Evolutionary conservation across 805 yeast genomes (phyloP), one percentile per base, ranked within the genome.

Genomic region (Yarrowia deformans): DNA sequence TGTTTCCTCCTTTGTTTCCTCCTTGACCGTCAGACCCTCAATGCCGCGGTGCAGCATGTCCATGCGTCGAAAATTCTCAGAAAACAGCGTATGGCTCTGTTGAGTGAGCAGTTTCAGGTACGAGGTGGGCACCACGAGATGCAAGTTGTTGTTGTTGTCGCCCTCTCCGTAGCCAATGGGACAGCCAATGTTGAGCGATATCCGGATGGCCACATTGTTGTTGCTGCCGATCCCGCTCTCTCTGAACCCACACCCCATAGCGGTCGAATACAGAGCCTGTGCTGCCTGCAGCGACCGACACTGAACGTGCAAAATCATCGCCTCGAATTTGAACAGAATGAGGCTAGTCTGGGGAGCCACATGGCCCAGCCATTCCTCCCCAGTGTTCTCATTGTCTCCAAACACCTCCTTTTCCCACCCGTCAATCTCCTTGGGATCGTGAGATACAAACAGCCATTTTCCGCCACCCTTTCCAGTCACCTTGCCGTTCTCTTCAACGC

Each of bases 401-500:
- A 42, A 34, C 43, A n/a, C 43, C 55, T n/a, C 16, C 19, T 49
- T 43, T 23, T 72, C 71, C 69, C 77, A 71, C 68, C 81, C 73
- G 19, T 72, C 76, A 8, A 89, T 79, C 23, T 84, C 79, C 1
- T 73, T 71, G 2, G 82, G 80, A 54, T 88, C 87, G 75, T 92
- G 97, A 0, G 92, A 85, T 1, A 92, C 91, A 79, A 85, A 91
- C 13, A 91, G 75, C 97, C 97, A 92, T 69, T 82, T 83, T 0
- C 97, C 97, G 58, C 92, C 91, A 10, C 97, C 97, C 75, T 92
- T 92, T 4, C 96, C 91, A 1, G 97, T 95, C 16, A 89, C 84
- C 73, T 85, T 82, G 2, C 76, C 71, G 29, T 35, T n/a, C 16
- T 61, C 67, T 74, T 75, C 13, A 69, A 72, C 32, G 32, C 64